These are phyloP conservation scores for Pseudocohnilembus persalinus DNA, from an alignment of 169 alveolate genomes.

Conservation along the genomic window DNA sequence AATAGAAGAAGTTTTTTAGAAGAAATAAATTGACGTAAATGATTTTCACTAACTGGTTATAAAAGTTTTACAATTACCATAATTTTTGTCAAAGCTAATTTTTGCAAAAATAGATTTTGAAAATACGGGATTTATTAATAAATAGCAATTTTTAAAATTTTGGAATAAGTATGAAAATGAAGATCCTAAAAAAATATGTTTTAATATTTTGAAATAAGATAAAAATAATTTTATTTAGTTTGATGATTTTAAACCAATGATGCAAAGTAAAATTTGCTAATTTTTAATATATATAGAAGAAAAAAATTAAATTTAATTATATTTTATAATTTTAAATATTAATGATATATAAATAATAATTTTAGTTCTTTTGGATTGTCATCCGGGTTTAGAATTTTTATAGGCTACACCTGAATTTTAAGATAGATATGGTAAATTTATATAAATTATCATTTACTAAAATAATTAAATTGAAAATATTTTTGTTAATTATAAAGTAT, in stretches of 20 bases:
- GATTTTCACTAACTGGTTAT: conserved; percentile 64
- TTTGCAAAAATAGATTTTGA: conserved; percentile 60
- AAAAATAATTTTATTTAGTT: conserved; percentile 50
- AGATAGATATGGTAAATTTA: conserved; percentile 69
- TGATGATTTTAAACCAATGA: conserved; percentile 79
- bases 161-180: conserved; percentile 63
- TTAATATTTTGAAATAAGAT: conserved; percentile 66
- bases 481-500: too few relatives aligned
- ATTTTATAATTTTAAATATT: neutral
- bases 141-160: conserved; percentile 57
- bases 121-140: conserved; percentile 57
- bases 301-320: neutral
- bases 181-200: conserved; percentile 60
- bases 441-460: neutral
- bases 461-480: too few relatives aligned
- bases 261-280: conserved; percentile 63
- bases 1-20: conserved; percentile 58
- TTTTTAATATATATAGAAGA: neutral
- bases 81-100: conserved; percentile 46
- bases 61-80: conserved; percentile 68
- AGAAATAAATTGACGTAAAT: conserved; percentile 51
- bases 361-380: conserved; percentile 60
- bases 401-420: conserved; percentile 78
- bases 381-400: conserved; percentile 81
- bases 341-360: neutral